Percentiles rank a stretch among this genome's conserved stretches.
These are phyloP conservation scores for Tolypocladium sp. DNA, from an alignment of 2,329 filamentous ascomycete genomes.

Conservation along the genomic window DNA sequence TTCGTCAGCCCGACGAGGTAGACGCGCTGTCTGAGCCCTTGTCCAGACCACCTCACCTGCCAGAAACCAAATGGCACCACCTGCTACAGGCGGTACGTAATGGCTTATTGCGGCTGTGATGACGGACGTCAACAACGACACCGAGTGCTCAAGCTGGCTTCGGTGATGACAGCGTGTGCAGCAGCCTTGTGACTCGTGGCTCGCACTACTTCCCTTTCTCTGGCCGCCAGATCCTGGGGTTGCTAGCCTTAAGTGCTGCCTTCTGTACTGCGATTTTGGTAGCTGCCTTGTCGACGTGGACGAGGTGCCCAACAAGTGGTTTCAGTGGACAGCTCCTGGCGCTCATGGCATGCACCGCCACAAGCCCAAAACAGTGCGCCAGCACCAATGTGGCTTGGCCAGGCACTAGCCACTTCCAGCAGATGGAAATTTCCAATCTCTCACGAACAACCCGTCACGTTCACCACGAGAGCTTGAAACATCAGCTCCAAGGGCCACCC, in stretches of 20 bases:
- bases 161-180: not conserved
- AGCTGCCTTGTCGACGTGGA: not conserved
- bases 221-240: not conserved
- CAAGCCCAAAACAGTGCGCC: not conserved
- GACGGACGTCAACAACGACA: not conserved
- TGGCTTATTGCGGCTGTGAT: not conserved
- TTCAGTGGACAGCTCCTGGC: not conserved
- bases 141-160: not conserved
- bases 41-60: not conserved
- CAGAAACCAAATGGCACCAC: not conserved
- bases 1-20: not conserved
- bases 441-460: constrained; percentile 8
- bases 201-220: not conserved
- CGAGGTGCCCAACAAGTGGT: not conserved
- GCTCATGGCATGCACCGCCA: not conserved
- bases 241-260: not conserved
- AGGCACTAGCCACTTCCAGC: not conserved
- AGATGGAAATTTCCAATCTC: constrained; percentile 24
- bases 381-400: not conserved
- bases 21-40: not conserved
- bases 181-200: not conserved
- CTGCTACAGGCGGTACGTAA: not conserved
- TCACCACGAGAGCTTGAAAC: constrained; percentile 1
- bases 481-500: not conserved
- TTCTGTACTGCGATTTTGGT: not conserved